Base-by-base conservation (phyloP, 495 filamentous ascomycete genomes). In the Sphaerosporella brunnea region DNA sequence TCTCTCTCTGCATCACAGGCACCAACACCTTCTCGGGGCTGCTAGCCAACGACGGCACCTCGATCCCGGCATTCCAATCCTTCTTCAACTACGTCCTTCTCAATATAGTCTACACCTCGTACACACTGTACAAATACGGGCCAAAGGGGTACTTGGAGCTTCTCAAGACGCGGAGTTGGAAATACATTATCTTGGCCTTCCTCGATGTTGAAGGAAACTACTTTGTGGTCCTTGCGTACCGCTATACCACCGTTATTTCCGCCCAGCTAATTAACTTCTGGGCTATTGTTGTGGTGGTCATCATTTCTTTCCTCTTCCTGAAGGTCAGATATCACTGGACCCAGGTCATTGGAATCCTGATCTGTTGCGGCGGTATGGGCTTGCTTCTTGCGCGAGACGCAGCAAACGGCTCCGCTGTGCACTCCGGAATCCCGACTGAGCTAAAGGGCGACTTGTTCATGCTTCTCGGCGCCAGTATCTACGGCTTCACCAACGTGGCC, bases 241-340 rank as follows among this genome's bases (percentile, higher is more conserved):
- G 81, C 23, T 92, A 94, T 65, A 92, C 86, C 40, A 90, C 78
- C 58, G 80, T 87, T 62, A 74, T 90, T 28, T 90, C 82, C 44
- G 86, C 83, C 7, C 87, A 95, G 66, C 71, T 97, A 25, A 86
- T 97, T 65, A 93, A 93, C 70, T 96, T 97, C 73, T 97, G 90
- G 88, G 80, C 87, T 53, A 97, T 97, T 51, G 83, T 88, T 16
- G 77, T 90, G 48, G 90, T 97, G 23, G 85, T 96, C 21, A 60
- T 79, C 50, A 64, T 95, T 55, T 94, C 87, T 7, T 82, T 87
- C 65, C 38, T 77, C 36, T 69, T 94, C 59, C 73, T 97, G 20
- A 68, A 68, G 28, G 90, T 97, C 20, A 83, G 90, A 45, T 97
- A 97, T 68, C 82, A 84, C 63, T 64, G 71, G 54, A 71, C 80